Evolutionary conservation across 257 asterid genomes (phyloP), one percentile per base, ranked within the genome.

Genomic region (Solanum bukasovii): DNA sequence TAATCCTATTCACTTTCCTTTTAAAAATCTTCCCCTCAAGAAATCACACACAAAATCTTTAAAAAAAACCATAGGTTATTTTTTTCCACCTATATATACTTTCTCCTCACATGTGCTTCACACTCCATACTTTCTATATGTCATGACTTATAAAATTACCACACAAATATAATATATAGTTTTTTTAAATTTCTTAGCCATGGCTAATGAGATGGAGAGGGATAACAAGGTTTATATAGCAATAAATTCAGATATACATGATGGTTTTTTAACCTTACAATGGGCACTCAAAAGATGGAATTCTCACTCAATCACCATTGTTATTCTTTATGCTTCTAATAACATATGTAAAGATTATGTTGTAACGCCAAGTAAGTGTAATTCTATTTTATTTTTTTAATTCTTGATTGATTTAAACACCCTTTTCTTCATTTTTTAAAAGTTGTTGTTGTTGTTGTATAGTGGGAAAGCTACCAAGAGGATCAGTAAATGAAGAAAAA

Each of bases 181-280:
- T 14, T 13, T 31, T 70, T 14, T 6, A 1, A 7, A 56, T 7
- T 14, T n/a, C 5, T n/a, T 65, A 9, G 35, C 16, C 38, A 37
- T 65, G 74, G 77, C 34, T 20, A 90, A 89, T 89, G 91, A 82
- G 37, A 83, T 37, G 85, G 88, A 89, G 79, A 35, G 84, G 13
- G 88, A 90, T 84, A 92, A 93, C 88, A 94, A 86, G 92, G 94
- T 94, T n/a, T 91, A 91, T 90, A 94, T 95, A 33, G 98, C 98
- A 86, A 89, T 95, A 83, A 95, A 94, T 31, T 83, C 93, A 75
- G 94, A 95, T 85, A 67, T 88, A 40, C 46, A 81, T 63, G 96
- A 95, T 52, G 98, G 98, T 9, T 90, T 95, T 88, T 81, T 91
- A 21, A 94, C 98, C 59, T 73, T 95, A 86, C 91, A 91, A 81